Base-by-base conservation (phyloP, 306 rosid genomes). In the Corylus avellana region DNA sequence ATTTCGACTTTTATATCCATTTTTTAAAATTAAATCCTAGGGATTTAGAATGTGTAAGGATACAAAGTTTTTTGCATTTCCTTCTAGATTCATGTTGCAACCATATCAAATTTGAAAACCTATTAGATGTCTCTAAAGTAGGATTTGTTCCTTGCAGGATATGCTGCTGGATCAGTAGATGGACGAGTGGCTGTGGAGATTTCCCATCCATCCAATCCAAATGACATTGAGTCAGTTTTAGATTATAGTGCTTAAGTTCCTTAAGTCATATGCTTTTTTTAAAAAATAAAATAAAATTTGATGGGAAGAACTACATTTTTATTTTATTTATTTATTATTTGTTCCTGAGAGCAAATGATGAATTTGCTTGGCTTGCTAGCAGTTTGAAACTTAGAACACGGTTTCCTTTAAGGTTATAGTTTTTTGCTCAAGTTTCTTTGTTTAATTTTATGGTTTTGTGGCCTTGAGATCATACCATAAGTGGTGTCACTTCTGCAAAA, bases 101-200 rank as follows among this genome's bases (percentile, higher is more conserved):
- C 63, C 39, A 25, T 50, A 29, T 32, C n/a, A 32, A 53, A 7
- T 12, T 32, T 20, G 32, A 57, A 56, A 2, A 48, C 37, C 58
- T 27, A 66, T 11, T 37, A 64, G 9, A 67, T 49, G 37, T 58
- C 49, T 61, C 59, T 70, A 74, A 70, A 76, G 74, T 57, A 59
- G 44, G 70, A 17, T 73, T 71, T 71, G 46, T 70, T 51, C 51
- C 39, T 79, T 84, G 89, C 89, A 95, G 99, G 99, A 79, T 89
- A 85, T 69, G 98, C 94, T 0, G 90, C 81, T 82, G 99, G 99
- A 74, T 91, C 97, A 63, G 86, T 90, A n/a, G 98, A 95, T 93
- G 99, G 97, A 72, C 90, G 94, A 46, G 97, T 95, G 56, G 90
- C 93, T 25, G 56, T 95, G 77, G 88, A 93, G 68, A 87, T 92